Evolutionary conservation across 1,139 yeast genomes (phyloP), one percentile per base, ranked within the genome.

Genomic region (Pichia sp.): DNA sequence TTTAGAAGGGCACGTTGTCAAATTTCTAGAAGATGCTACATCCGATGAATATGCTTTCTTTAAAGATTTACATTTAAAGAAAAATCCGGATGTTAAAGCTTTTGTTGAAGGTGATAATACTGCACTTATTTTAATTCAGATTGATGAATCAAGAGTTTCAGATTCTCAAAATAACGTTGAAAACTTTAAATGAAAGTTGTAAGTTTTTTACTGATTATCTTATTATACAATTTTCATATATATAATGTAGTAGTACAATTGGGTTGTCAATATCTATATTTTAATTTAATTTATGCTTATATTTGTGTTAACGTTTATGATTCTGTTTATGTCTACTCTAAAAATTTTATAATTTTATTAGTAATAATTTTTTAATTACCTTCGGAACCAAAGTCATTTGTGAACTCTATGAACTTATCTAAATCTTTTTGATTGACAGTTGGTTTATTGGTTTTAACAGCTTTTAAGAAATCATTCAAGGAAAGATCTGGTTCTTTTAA

Each of bases 301-400:
- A n/a, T n/a, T n/a, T n/a, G n/a, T n/a, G n/a, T n/a, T n/a, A n/a
- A n/a, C n/a, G n/a, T n/a, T n/a, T n/a, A n/a, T n/a, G n/a, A n/a
- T n/a, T n/a, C n/a, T n/a, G n/a, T n/a, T n/a, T n/a, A n/a, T n/a
- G n/a, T n/a, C n/a, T n/a, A n/a, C n/a, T n/a, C n/a, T n/a, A n/a
- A n/a, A n/a, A n/a, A n/a, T n/a, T n/a, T n/a, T n/a, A n/a, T n/a
- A n/a, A n/a, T n/a, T n/a, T n/a, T n/a, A n/a, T n/a, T n/a, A n/a
- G n/a, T n/a, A n/a, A n/a, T n/a, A n/a, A n/a, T n/a, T n/a, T n/a
- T 24, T 43, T 59, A 87, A 61, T 86, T 87, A 46, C 98, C 98
- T 65, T 92, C 98, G 60, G 90, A 96, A 41, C 98, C 98, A 64
- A 92, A 94, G 65, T 94, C 98, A 39, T 75, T 75, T 0, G 99